Evolutionary conservation across 306 rosid genomes (phyloP).

Genomic region (Gastrolobium villosum): DNA sequence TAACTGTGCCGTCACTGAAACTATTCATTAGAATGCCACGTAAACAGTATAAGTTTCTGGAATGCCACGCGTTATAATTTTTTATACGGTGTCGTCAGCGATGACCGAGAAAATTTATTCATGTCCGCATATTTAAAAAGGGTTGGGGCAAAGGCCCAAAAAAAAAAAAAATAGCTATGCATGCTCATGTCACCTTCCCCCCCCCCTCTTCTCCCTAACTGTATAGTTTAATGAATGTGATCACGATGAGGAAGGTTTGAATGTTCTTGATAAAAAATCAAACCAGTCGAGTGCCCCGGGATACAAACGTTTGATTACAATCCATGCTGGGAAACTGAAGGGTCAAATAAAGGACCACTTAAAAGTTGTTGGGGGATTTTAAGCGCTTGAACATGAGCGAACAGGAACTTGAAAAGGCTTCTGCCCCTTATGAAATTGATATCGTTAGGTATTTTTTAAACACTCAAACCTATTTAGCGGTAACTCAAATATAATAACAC

Average conservation of each 20-base stretch:
- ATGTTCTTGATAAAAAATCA: conserved; percentile 56
- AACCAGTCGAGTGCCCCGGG: conserved; percentile 56
- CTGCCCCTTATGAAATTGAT: conserved; percentile 62
- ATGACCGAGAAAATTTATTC: no score
- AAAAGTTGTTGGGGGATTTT: conserved; percentile 59
- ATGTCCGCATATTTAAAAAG: no score
- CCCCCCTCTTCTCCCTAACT: no score
- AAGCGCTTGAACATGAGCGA: conserved; percentile 92
- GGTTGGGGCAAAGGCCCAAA: no score
- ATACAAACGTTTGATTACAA: conserved; percentile 85
- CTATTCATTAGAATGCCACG: no score
- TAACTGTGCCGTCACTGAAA: no score
- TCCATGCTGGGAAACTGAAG: conserved; percentile 90
- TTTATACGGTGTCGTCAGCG: no score
- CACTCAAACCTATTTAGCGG: conserved; percentile 5
- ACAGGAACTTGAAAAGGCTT: conserved; percentile 71
- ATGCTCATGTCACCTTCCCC: conserved; percentile 1
- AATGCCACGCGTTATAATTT: no score
- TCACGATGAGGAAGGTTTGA: conserved; percentile 59
- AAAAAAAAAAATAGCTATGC: neutral
- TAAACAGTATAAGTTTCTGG: no score
- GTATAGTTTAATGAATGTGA: conserved; percentile 63
- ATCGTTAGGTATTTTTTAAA: conserved; percentile 65
- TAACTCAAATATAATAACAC: conserved; percentile 4
- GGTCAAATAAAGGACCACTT: conserved; percentile 70